Conservation (phyloP, 2,329 filamentous ascomycete species). For the Aspergillus vadensis region DNA sequence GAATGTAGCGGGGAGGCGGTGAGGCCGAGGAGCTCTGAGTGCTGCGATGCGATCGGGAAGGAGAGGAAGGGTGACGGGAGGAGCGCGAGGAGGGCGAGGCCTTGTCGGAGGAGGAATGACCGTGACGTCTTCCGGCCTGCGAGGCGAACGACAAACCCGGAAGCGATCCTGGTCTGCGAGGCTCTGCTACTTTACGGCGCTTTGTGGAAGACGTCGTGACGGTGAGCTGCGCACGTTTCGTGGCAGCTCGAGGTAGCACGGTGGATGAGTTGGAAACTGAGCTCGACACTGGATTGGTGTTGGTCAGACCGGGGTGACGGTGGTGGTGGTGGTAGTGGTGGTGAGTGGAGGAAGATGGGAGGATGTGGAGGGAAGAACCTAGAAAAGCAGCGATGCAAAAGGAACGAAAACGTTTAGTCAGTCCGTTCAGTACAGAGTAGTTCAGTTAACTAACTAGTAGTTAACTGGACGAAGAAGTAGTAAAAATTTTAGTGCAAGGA, state of each 20-base stretch:
- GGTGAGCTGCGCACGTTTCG: slow-evolving; percentile 48
- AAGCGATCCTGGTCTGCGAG: slow-evolving; percentile 41
- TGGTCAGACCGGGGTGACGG: slow-evolving; percentile 1
- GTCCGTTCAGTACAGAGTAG: too few relatives aligned
- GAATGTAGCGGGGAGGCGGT: slow-evolving; percentile 51
- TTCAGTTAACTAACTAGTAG: too few relatives aligned
- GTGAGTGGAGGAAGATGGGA: background rate
- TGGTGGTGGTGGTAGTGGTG: background rate
- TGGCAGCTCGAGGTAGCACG: slow-evolving; percentile 46
- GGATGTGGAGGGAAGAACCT: slow-evolving; percentile 7
- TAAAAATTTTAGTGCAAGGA: too few relatives aligned
- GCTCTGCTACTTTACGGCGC: slow-evolving; percentile 51
- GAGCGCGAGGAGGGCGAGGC: slow-evolving; percentile 22
- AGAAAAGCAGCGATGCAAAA: background rate
- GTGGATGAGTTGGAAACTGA: slow-evolving; percentile 10
- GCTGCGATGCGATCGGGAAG: slow-evolving; percentile 28
- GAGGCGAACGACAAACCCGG: slow-evolving; percentile 33
- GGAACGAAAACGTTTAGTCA: background rate
- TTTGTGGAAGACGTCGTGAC: slow-evolving; percentile 55
- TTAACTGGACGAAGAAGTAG: too few relatives aligned
- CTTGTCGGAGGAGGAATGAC: slow-evolving; percentile 27
- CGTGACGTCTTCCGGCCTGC: slow-evolving; percentile 41
- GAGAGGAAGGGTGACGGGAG: slow-evolving; percentile 24
- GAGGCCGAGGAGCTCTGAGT: slow-evolving; percentile 32
- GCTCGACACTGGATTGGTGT: slow-evolving; percentile 3